phyloP scores from a whole-genome alignment of 306 rosid species.

The Vicia sativa region DNA sequence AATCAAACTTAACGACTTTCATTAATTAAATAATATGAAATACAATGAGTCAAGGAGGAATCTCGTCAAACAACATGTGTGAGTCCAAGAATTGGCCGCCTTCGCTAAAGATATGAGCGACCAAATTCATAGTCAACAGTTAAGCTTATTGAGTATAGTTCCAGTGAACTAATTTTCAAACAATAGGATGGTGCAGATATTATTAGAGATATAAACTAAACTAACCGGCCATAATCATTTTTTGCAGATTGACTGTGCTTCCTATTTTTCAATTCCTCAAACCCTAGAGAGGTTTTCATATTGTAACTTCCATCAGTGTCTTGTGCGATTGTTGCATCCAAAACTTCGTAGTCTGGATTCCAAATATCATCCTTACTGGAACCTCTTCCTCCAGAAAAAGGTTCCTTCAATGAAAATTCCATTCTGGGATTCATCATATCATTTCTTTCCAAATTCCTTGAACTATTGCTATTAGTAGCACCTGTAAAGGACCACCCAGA shows the following conservation, averaged over 20 bases:
- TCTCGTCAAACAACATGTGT: too few species aligned
- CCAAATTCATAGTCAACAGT: too few species aligned
- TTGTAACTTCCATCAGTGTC: constrained; percentile 64
- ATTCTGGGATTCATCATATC: constrained; percentile 53
- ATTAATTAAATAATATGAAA: too few species aligned
- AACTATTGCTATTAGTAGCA: constrained; percentile 56
- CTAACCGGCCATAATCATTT: constrained; percentile 63
- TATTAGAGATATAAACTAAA: constrained; percentile 49
- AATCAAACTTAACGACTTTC: too few species aligned
- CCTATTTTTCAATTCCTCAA: constrained; percentile 66
- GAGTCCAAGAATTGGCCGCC: too few species aligned
- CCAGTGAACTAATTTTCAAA: constrained; percentile 21
- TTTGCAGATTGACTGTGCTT: constrained; percentile 61
- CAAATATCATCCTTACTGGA: constrained; percentile 54
- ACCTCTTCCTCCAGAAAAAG: constrained; percentile 67
- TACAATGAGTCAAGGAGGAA: too few species aligned
- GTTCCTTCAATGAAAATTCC: constrained; percentile 55
- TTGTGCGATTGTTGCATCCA: constrained; percentile 57
- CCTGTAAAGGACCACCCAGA: constrained; percentile 64
- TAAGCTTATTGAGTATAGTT: constrained; percentile 4
- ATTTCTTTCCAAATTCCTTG: constrained; percentile 62
- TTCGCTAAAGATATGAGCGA: too few species aligned
- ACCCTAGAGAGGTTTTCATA: constrained; percentile 73
- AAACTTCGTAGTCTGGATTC: constrained; percentile 52
- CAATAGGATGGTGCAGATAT: constrained; percentile 18